These are phyloP conservation scores for Cornus suecica DNA, from an alignment of 148 eudicot species.

Conservation along the genomic window DNA sequence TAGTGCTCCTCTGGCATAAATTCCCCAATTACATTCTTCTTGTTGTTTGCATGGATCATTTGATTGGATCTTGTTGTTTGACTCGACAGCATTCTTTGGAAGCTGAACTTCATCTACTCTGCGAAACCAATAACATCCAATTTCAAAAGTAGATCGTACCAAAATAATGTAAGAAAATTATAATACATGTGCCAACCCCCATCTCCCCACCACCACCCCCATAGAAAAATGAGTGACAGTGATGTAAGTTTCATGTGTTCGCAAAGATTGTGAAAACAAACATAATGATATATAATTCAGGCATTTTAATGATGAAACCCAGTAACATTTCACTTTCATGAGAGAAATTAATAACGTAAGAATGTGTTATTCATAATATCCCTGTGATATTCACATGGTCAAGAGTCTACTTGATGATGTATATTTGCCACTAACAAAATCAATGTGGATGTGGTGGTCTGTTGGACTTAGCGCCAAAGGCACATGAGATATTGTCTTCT, in stretches of 20 bases:
- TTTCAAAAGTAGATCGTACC: not conserved
- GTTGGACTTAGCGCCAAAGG: not conserved
- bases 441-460: not conserved
- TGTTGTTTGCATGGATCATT: conserved; percentile 33
- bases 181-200: not conserved
- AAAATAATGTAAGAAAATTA: not conserved
- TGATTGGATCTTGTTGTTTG: conserved; percentile 27
- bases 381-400: not conserved
- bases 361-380: not conserved
- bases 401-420: not conserved
- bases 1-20: conserved; percentile 86
- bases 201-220: too few species aligned
- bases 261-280: not conserved
- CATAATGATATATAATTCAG: not conserved
- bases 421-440: not conserved
- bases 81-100: conserved; percentile 32
- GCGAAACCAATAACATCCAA: conserved; percentile 11
- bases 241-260: not conserved
- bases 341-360: not conserved
- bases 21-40: conserved; percentile 83
- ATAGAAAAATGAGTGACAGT: not conserved
- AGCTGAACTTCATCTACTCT: conserved; percentile 71
- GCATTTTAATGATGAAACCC: too few species aligned
- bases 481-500: not conserved
- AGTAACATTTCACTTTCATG: not conserved